phyloP scores from a whole-genome alignment of 352 stramenopile species.

The Thalassiosira livingstoniorum region DNA sequence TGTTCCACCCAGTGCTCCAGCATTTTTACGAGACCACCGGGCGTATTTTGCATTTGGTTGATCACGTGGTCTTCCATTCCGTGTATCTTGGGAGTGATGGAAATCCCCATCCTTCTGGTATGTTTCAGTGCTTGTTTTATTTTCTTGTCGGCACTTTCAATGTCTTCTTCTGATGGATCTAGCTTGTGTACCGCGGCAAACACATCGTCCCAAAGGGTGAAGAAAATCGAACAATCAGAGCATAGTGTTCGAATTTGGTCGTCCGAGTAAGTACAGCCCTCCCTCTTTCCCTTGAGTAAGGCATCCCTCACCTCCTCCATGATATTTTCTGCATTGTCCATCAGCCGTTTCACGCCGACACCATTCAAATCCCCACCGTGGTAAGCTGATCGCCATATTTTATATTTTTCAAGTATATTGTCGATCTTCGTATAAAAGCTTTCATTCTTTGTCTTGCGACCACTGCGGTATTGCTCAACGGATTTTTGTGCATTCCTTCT shows the following conservation, averaged over 20 bases:
- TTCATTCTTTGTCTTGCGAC: constrained; percentile 1
- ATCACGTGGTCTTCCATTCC: constrained; percentile 30
- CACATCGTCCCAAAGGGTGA: constrained; percentile 12
- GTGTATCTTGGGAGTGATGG: constrained; percentile 15
- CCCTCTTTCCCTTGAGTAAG: neutral
- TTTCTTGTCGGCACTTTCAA: neutral
- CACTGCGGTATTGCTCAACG: neutral
- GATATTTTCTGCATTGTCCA: constrained; percentile 13
- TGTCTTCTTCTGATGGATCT: constrained; percentile 9
- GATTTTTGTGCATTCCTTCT: neutral
- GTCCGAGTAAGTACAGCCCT: neutral
- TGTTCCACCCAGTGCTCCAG: constrained; percentile 32
- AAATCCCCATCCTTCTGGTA: neutral
- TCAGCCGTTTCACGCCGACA: constrained; percentile 5
- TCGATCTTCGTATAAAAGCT: constrained; percentile 16
- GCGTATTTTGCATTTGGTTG: constrained; percentile 16
- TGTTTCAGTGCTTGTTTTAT: constrained; percentile 4
- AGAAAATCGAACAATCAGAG: constrained; percentile 2
- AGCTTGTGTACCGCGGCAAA: constrained; percentile 5
- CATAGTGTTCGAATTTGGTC: constrained; percentile 8
- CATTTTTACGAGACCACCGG: constrained; percentile 17
- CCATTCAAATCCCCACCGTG: constrained; percentile 15
- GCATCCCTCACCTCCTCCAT: constrained; percentile 7
- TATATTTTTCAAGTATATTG: constrained; percentile 13
- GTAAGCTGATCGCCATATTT: constrained; percentile 6